Percentiles rank a stretch among this genome's conserved stretches.
phyloP scores from a whole-genome alignment of 148 eudicot genomes.

The Rhododendron griersonianum region DNA sequence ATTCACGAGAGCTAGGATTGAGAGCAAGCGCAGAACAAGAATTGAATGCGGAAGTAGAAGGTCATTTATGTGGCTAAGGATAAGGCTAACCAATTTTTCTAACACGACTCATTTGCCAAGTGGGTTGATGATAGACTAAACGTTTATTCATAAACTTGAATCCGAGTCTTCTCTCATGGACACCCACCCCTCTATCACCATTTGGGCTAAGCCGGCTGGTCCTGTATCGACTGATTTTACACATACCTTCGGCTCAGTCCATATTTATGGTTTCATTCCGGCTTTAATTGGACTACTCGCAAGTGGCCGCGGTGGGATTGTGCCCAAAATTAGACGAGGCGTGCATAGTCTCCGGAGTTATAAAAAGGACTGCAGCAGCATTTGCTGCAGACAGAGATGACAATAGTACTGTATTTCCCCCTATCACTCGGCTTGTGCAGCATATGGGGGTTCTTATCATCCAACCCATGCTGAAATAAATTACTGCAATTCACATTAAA shows the following conservation, averaged over 20 bases:
- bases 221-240: too few species aligned
- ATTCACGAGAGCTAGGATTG: too few species aligned
- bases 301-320: too few species aligned
- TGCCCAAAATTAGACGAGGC: too few species aligned
- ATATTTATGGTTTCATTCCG: too few species aligned
- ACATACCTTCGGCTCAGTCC: background rate
- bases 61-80: background rate
- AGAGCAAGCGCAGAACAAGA: background rate
- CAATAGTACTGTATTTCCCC: background rate
- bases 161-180: background rate
- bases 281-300: too few species aligned
- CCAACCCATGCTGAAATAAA: slow-evolving; percentile 3
- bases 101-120: background rate
- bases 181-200: too few species aligned
- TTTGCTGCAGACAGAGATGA: background rate
- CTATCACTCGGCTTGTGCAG: background rate
- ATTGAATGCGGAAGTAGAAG: background rate
- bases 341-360: background rate
- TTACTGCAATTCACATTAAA: background rate
- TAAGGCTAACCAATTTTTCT: background rate
- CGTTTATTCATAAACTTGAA: background rate
- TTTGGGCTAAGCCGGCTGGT: too few species aligned
- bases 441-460: slow-evolving; percentile 1
- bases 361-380: background rate
- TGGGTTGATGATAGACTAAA: background rate